These are phyloP conservation scores for Leishmania major DNA, from an alignment of 208 protist genomes.

Conservation along the genomic window DNA sequence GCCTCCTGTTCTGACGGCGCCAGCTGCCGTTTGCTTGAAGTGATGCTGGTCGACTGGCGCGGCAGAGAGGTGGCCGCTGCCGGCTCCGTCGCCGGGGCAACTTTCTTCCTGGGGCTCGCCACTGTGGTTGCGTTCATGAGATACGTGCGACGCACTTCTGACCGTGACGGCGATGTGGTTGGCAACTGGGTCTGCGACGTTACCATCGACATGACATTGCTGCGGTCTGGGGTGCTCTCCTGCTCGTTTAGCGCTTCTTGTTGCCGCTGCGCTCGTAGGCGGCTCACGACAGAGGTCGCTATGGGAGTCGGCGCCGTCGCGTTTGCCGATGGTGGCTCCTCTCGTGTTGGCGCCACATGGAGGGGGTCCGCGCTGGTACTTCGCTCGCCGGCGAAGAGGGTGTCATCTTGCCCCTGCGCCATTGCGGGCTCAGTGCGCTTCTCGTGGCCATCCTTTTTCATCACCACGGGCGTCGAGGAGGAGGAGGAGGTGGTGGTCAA, in stretches of 20 bases:
- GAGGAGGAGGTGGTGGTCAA: neutral
- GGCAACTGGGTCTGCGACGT: neutral
- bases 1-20: neutral
- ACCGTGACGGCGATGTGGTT: neutral
- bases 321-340: neutral
- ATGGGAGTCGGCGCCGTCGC: neutral
- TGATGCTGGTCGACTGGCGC: neutral
- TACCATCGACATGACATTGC: constrained; percentile 15
- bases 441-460: neutral
- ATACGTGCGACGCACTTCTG: neutral
- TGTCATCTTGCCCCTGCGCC: neutral
- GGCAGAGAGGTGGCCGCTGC: neutral
- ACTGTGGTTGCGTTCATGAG: neutral
- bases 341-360: constrained; percentile 1
- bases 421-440: neutral
- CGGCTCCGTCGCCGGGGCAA: neutral
- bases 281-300: constrained; percentile 16
- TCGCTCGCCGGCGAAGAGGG: neutral
- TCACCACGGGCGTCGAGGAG: neutral
- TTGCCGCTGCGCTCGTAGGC: constrained; percentile 19
- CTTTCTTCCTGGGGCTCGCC: neutral
- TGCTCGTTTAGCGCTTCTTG: neutral
- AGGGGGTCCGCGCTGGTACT: neutral
- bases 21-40: constrained; percentile 8
- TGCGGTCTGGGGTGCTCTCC: constrained; percentile 6